Evolutionary conservation across 768 basidiomycete genomes (phyloP), one percentile per base, ranked within the genome.

Genomic region (Agaricus sinodeliciosus): DNA sequence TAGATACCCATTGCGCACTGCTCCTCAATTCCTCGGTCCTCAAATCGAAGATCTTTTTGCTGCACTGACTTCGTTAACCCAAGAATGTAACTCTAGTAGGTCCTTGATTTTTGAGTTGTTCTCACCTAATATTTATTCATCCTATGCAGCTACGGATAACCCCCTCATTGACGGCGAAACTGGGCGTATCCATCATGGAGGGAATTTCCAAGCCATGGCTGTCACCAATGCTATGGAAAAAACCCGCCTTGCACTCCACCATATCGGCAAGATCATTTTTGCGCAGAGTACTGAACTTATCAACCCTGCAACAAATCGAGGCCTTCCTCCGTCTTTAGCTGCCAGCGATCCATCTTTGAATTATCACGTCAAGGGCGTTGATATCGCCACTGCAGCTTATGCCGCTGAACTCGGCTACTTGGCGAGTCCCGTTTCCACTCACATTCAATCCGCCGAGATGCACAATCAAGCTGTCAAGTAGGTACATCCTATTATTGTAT

Each of bases 151-250:
- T 19, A 91, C 89, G 22, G 89, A 91, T 61, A 91, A 91, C 62
- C 89, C 89, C 9, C 76, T 91, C 37, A 73, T 90, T 54, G 85
- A 90, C 60, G 79, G 79, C 16, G 77, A 84, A 49, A 80, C 80
- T 26, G 80, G 79, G 2, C 64, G 72, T 35, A 74, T 87, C 12
- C 84, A 90, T 62, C 82, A 88, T 57, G 88, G 87, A 25, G 92
- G 91, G 12, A 94, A 93, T 65, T 94, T 94, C 76, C 91, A 88
- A 65, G 86, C 86, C 0, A 87, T 87, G 82, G 76, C 84, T 11
- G 77, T 90, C 41, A 84, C 84, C 11, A 80, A 68, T 53, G 84
- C 88, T 9, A 92, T 93, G 88, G 91, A 94, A 65, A 90, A 92
- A 65, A 86, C 86, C 0, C 85, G 91, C 8, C 76, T 88, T 42